Percentiles rank a stretch among this genome's conserved stretches.
Conservation (phyloP, 106 monocot genomes). For the Phalaenopsis equestris region DNA sequence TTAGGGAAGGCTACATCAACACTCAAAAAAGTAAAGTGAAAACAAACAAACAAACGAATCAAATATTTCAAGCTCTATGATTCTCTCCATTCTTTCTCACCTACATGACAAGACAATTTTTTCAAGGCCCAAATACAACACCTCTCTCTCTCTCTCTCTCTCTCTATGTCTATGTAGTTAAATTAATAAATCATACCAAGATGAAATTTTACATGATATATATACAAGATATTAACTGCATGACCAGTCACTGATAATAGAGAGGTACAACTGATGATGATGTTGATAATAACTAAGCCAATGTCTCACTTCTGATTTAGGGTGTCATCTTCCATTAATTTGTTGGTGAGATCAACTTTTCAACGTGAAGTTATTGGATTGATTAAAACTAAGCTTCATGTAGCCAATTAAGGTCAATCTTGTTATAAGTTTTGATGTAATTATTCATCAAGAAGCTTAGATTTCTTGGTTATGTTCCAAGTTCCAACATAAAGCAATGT, state of each 20-base stretch:
- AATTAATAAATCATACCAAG: background rate
- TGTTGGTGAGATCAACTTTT: background rate
- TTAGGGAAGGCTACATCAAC: slow-evolving; percentile 1
- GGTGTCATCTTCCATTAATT: too few species aligned
- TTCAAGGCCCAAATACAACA: background rate
- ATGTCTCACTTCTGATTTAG: too few species aligned
- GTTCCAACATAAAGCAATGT: slow-evolving; percentile 45
- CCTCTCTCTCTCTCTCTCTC: background rate
- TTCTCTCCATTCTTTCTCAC: background rate
- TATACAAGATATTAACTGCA: slow-evolving; percentile 1
- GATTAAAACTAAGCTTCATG: background rate
- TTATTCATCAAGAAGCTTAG: background rate
- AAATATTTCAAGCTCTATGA: background rate
- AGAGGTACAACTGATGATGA: background rate
- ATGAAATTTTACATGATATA: background rate
- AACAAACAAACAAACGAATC: slow-evolving; percentile 4
- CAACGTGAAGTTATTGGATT: background rate
- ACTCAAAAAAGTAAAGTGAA: background rate
- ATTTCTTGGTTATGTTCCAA: background rate
- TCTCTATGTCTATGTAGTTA: background rate
- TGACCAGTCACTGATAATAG: background rate
- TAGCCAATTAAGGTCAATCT: too few species aligned
- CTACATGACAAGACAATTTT: background rate
- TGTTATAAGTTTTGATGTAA: background rate
- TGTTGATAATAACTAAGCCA: background rate